Evolutionary conservation across 2,329 filamentous ascomycete genomes (phyloP).

Genomic region (Blumeriella jaapii): DNA sequence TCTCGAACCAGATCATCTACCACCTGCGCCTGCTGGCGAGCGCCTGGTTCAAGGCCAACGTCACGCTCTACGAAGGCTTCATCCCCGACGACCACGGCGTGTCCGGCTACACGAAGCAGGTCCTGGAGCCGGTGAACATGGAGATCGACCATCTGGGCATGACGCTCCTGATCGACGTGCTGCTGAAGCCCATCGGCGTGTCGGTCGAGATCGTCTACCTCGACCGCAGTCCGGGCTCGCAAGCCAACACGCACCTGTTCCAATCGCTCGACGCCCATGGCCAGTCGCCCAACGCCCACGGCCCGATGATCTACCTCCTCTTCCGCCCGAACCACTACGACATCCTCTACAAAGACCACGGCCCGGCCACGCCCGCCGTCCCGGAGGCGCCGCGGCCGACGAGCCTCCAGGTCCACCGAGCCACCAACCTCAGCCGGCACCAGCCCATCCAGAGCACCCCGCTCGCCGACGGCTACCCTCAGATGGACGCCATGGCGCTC

Average conservation of each 20-base stretch:
- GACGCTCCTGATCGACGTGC: constrained; percentile 61
- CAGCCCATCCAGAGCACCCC: constrained; percentile 32
- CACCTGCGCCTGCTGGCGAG: constrained; percentile 74
- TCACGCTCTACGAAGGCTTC: constrained; percentile 59
- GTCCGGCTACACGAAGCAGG: constrained; percentile 55
- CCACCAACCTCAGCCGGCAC: constrained; percentile 35
- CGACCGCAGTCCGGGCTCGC: constrained; percentile 67
- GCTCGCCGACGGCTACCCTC: constrained; percentile 27
- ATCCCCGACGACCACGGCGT: constrained; percentile 47
- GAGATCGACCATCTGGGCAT: constrained; percentile 92
- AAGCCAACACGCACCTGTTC: constrained; percentile 49
- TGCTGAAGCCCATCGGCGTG: constrained; percentile 69
- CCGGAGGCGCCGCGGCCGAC: constrained; percentile 21
- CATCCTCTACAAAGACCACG: constrained; percentile 62
- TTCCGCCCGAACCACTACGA: constrained; percentile 84
- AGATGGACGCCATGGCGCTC: constrained; percentile 15
- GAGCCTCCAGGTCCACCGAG: constrained; percentile 42
- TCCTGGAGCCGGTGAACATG: constrained; percentile 61
- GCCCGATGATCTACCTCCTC: constrained; percentile 43
- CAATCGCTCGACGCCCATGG: constrained; percentile 32
- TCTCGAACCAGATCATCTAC: constrained; percentile 70
- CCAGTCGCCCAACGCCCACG: constrained; percentile 28
- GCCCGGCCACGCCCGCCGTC: constrained; percentile 14
- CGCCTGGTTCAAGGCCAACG: constrained; percentile 70
- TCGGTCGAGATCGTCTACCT: constrained; percentile 84